These are phyloP conservation scores for Marasmius oreades DNA, from an alignment of 1,284 basidiomycete species.

Conservation along the genomic window DNA sequence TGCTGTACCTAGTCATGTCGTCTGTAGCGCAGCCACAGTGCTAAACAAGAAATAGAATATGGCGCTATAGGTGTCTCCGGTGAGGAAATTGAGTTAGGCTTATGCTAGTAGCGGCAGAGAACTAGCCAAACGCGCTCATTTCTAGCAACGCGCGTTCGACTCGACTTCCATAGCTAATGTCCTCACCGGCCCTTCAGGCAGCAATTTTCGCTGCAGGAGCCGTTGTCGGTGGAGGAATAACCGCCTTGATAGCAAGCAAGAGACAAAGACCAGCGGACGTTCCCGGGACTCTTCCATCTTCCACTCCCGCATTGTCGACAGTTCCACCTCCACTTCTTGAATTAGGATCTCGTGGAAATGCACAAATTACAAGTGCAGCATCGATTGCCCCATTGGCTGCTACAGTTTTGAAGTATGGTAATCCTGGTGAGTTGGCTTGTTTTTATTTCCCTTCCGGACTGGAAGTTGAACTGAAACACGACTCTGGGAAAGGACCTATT, in stretches of 20 bases:
- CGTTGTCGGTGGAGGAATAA: conserved; percentile 63
- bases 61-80: neutral
- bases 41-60: conserved; percentile 1
- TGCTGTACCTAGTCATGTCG: conserved; percentile 5
- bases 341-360: conserved; percentile 31
- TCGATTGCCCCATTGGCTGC: conserved; percentile 22
- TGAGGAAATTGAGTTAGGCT: neutral
- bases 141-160: neutral
- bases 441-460: neutral
- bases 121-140: neutral
- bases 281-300: conserved; percentile 1
- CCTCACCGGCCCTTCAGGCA: conserved; percentile 49
- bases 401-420: conserved; percentile 65
- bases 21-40: neutral
- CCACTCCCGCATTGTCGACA: conserved; percentile 14
- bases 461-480: neutral
- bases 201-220: conserved; percentile 74
- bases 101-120: too few species aligned
- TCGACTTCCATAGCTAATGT: neutral
- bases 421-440: conserved; percentile 54
- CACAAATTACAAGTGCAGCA: conserved; percentile 25
- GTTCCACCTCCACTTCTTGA: conserved; percentile 31
- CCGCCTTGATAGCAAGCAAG: conserved; percentile 38
- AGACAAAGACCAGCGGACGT: conserved; percentile 23
- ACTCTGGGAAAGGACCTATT: conserved; percentile 67